phyloP scores from a whole-genome alignment of 108 stramenopile species.

The Fragilaria crotonensis region DNA sequence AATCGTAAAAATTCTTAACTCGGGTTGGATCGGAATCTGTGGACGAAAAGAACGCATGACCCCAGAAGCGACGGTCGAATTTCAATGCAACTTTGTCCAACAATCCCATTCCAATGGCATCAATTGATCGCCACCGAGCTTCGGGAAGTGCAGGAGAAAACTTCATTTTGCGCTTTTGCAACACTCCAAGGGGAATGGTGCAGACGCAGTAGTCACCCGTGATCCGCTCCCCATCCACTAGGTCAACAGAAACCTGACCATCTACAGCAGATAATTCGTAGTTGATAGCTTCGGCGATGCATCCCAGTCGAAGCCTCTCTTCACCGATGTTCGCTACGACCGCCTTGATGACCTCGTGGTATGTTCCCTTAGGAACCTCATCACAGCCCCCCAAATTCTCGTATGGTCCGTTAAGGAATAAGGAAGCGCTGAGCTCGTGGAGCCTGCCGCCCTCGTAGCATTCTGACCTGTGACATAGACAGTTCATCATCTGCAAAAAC shows the following conservation, averaged over 20 bases:
- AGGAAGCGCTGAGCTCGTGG: background rate
- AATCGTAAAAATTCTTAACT: conserved; percentile 16
- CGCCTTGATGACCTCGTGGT: background rate
- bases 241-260: too few species aligned
- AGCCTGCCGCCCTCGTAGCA: conserved; percentile 19
- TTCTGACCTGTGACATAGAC: conserved; percentile 15
- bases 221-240: too few species aligned
- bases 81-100: conserved; percentile 18
- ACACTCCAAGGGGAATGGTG: conserved; percentile 19
- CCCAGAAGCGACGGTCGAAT: conserved; percentile 12
- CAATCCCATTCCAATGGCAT: conserved; percentile 21
- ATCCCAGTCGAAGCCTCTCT: too few species aligned
- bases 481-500: conserved; percentile 7
- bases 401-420: conserved; percentile 1
- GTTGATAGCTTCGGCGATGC: too few species aligned
- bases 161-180: conserved; percentile 5
- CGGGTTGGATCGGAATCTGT: conserved; percentile 7
- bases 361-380: conserved; percentile 3
- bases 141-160: conserved; percentile 8
- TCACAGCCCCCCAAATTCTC: conserved; percentile 9
- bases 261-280: too few species aligned
- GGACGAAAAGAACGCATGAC: too few species aligned
- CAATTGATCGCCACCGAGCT: conserved; percentile 7
- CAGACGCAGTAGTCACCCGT: conserved; percentile 16
- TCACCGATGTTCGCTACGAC: too few species aligned